These are phyloP conservation scores for Puccinellia tenuiflora DNA, from an alignment of 176 grass and related monocot species.

Conservation along the genomic window DNA sequence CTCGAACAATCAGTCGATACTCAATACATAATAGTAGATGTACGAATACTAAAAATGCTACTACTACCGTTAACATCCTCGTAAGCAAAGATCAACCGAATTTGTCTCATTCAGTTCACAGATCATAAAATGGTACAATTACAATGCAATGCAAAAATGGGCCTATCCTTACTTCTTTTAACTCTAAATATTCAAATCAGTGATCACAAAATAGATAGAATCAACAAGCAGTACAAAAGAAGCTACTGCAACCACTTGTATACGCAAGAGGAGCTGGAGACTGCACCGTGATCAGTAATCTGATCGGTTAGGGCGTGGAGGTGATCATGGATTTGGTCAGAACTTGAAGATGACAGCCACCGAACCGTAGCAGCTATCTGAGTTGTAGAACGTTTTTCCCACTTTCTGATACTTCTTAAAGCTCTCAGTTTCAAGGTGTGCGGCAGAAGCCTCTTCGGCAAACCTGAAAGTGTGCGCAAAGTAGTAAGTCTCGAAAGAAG, in stretches of 20 bases:
- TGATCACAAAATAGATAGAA: background rate
- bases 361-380: constrained; percentile 83
- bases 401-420: constrained; percentile 88
- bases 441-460: constrained; percentile 38
- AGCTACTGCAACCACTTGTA: background rate
- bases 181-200: background rate
- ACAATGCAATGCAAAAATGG: background rate
- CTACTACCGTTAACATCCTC: background rate
- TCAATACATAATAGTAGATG: no score
- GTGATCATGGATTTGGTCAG: constrained; percentile 59
- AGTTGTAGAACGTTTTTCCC: constrained; percentile 77
- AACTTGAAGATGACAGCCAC: constrained; percentile 63
- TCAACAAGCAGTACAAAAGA: background rate
- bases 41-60: no score
- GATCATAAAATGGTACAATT: background rate
- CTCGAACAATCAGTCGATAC: no score
- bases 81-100: background rate
- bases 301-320: constrained; percentile 4
- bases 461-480: constrained; percentile 36
- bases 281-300: background rate
- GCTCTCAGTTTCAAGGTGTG: constrained; percentile 70
- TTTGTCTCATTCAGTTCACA: no score
- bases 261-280: background rate
- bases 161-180: background rate
- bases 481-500: background rate